Evolutionary conservation across 1,139 yeast genomes (phyloP), one percentile per base, ranked within the genome.

Genomic region (Debaryomyces subglobosus): DNA sequence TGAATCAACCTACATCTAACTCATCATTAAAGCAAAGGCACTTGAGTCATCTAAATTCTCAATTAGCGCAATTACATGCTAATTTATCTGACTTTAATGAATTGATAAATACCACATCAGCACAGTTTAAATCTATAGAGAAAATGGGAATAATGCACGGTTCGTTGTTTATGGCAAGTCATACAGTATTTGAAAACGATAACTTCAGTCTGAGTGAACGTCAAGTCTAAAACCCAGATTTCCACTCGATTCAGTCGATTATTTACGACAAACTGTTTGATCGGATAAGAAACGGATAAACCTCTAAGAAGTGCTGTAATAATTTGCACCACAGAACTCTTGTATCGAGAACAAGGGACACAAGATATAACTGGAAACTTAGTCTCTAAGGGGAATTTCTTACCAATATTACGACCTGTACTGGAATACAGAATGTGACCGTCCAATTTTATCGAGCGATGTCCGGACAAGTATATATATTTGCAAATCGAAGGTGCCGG

Each of bases 121-220:
- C 72, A 23, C 89, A 85, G 56, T 84, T 81, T 45, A 77, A 79
- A 51, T 69, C 76, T 27, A 79, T 85, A 29, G 78, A 82, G 57
- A 72, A 73, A 51, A 65, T 85, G 40, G 89, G 89, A 3, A 74
- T 81, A 44, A 69, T 82, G 53, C 89, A 85, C 53, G 87, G 86
- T 1, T 72, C 84, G 20, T 65, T 84, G 54, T 80, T 84, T 57
- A 82, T 82, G 86, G 85, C 86, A 4, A 77, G 84, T 56, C 84
- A 82, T 56, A 73, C 76, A 38, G 84, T 81, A n/a, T 81, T 82
- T 61, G 87, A 81, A 50, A 76, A 75, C 50, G 85, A 80, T 43
- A 64, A 61, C 37, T 64, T 64, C 46, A 48, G 39, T 23, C 45
- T 25, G 45, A 36, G 18, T 3, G 42, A 39, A 15, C 43, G 38